Percentiles rank a stretch among this genome's conserved stretches.
Conservation (phyloP, 202 grass and related monocot genomes). For the Carex arenaria region DNA sequence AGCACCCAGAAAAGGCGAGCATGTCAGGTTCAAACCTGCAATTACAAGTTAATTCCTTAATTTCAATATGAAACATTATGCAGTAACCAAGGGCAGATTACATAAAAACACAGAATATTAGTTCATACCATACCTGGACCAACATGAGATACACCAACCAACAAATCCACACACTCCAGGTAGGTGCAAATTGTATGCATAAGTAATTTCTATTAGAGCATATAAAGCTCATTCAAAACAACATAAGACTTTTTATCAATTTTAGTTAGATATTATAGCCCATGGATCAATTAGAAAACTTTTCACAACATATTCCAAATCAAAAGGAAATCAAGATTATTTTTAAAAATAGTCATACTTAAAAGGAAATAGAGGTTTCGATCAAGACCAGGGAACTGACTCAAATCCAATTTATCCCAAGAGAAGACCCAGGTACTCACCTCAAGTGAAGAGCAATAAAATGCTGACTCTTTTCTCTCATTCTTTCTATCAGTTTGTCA, state of each 20-base stretch:
- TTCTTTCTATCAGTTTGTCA: slow-evolving; percentile 57
- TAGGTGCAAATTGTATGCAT: not conserved
- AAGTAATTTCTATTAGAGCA: not conserved
- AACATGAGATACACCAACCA: not conserved
- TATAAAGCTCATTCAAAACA: not conserved
- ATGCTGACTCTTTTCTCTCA: slow-evolving; percentile 65
- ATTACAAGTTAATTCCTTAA: slow-evolving; percentile 17
- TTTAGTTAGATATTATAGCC: slow-evolving; percentile 1
- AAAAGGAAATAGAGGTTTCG: slow-evolving; percentile 14
- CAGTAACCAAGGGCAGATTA: not conserved
- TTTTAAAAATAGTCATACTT: slow-evolving; percentile 18
- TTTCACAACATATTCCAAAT: not conserved
- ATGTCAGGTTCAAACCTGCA: slow-evolving; percentile 98
- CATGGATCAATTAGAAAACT: not conserved
- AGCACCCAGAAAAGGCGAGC: slow-evolving; percentile 98
- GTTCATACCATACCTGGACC: not conserved
- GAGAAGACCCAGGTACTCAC: slow-evolving; percentile 22
- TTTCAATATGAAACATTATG: not conserved
- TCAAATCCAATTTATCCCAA: not conserved
- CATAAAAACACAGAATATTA: not conserved
- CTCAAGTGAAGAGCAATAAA: slow-evolving; percentile 97
- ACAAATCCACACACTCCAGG: not conserved
- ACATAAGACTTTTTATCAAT: not conserved
- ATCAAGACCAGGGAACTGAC: slow-evolving; percentile 1
- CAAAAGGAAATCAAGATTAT: slow-evolving; percentile 13